Conservation (phyloP, 2,329 filamentous ascomycete species). For the Cladophialophora yegresii region DNA sequence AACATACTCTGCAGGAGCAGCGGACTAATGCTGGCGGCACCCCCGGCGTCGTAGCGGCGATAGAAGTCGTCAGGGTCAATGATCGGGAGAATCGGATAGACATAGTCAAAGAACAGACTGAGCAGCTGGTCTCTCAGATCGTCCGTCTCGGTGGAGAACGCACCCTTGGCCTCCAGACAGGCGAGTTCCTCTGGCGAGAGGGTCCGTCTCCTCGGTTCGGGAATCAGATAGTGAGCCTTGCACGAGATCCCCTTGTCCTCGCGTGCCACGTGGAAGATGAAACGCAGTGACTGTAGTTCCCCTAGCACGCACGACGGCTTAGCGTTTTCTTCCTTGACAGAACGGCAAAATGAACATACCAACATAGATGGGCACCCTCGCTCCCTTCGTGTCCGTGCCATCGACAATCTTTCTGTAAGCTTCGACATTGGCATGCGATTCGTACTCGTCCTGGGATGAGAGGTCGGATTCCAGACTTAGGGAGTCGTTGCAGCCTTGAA, state of each 20-base stretch:
- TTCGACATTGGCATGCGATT: constrained; percentile 12
- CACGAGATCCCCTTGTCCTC: constrained; percentile 18
- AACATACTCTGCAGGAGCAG: constrained; percentile 48
- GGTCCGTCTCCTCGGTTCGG: constrained; percentile 8
- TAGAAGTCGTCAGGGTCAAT: constrained; percentile 18
- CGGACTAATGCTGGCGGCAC: constrained; percentile 11
- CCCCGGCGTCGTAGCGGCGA: constrained; percentile 15
- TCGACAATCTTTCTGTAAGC: constrained; percentile 18
- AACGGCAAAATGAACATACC: constrained; percentile 5
- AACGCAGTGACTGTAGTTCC: constrained; percentile 19
- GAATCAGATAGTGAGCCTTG: constrained; percentile 18
- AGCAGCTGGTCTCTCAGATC: constrained; percentile 19
- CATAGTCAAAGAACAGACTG: constrained; percentile 21
- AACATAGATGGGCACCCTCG: constrained; percentile 11
- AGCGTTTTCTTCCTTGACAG: background rate
- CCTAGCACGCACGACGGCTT: background rate
- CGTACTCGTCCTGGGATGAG: constrained; percentile 11
- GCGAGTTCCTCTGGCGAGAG: constrained; percentile 15
- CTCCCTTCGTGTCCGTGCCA: background rate
- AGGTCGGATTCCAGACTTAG: background rate
- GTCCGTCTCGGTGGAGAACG: constrained; percentile 14
- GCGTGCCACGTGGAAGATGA: constrained; percentile 18
- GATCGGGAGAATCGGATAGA: constrained; percentile 23
- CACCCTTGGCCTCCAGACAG: constrained; percentile 18
- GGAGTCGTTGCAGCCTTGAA: background rate